These are phyloP conservation scores for Salix caprea DNA, from an alignment of 345 rosid genomes.

Conservation along the genomic window DNA sequence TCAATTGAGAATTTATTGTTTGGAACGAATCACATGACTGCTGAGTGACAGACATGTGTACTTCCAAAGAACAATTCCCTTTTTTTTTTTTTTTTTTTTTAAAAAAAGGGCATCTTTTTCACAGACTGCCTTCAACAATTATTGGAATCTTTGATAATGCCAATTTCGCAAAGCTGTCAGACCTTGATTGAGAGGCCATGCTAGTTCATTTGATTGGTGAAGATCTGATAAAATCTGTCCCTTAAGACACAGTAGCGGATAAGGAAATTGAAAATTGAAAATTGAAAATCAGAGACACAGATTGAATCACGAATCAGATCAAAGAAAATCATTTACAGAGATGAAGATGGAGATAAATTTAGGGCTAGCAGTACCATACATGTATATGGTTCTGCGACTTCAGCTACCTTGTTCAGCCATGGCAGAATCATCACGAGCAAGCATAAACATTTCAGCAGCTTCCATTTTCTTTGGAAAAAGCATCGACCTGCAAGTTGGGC, in stretches of 20 bases:
- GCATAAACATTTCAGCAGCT: not conserved
- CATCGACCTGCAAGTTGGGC: slow-evolving; percentile 45
- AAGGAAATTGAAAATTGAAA: not conserved
- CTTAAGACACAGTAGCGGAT: not conserved
- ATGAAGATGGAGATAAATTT: not conserved
- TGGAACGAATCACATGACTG: too few species aligned
- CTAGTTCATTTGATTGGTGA: not conserved
- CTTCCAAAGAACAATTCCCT: too few species aligned
- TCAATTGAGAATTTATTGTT: too few species aligned
- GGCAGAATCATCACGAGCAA: not conserved
- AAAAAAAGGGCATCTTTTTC: too few species aligned
- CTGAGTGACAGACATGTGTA: too few species aligned
- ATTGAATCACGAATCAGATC: not conserved
- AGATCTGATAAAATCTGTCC: not conserved
- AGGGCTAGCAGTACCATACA: not conserved
- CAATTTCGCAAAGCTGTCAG: too few species aligned
- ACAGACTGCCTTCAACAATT: too few species aligned
- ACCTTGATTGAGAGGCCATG: not conserved
- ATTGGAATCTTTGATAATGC: too few species aligned
- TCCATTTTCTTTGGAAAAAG: slow-evolving; percentile 23
- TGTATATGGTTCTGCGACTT: not conserved
- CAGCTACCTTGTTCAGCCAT: not conserved
- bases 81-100: too few species aligned
- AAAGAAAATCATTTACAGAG: not conserved
- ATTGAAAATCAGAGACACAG: not conserved